Percentiles rank a stretch among this genome's conserved stretches.
Conservation (phyloP, 257 asterid genomes). For the Scutellaria minor region DNA sequence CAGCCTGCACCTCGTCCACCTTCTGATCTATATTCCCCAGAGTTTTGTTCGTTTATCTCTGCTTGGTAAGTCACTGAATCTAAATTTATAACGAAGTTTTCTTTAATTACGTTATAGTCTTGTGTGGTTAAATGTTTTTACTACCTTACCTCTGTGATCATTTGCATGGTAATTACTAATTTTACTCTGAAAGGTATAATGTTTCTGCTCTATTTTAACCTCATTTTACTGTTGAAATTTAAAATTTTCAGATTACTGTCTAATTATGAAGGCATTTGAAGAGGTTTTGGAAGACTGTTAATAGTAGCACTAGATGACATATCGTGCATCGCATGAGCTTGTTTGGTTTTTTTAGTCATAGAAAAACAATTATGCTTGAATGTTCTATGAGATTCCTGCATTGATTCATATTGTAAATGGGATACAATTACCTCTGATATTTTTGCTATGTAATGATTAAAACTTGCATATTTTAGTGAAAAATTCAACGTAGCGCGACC, state of each 20-base stretch:
- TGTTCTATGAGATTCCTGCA: too few species aligned
- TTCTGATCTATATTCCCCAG: constrained; percentile 75
- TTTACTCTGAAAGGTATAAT: background rate
- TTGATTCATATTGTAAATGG: too few species aligned
- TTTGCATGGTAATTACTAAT: background rate
- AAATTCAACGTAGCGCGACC: too few species aligned
- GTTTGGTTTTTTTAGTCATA: too few species aligned
- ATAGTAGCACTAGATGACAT: background rate
- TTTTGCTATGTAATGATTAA: too few species aligned
- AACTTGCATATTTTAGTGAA: too few species aligned
- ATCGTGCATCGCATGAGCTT: too few species aligned
- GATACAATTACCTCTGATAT: too few species aligned
- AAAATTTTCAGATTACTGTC: background rate
- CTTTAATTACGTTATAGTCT: background rate
- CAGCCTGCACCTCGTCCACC: constrained; percentile 86
- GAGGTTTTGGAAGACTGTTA: background rate
- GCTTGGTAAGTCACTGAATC: constrained; percentile 63
- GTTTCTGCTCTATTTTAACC: background rate
- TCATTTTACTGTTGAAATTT: background rate
- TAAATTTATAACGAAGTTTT: constrained; percentile 14
- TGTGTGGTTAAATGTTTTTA: constrained; percentile 9
- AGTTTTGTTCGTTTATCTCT: constrained; percentile 88
- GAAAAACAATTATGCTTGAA: too few species aligned
- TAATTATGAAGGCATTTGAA: background rate
- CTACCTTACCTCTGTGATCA: background rate